These are phyloP conservation scores for Alternaria brassicicola DNA, from an alignment of 2,329 filamentous ascomycete genomes.

Conservation along the genomic window DNA sequence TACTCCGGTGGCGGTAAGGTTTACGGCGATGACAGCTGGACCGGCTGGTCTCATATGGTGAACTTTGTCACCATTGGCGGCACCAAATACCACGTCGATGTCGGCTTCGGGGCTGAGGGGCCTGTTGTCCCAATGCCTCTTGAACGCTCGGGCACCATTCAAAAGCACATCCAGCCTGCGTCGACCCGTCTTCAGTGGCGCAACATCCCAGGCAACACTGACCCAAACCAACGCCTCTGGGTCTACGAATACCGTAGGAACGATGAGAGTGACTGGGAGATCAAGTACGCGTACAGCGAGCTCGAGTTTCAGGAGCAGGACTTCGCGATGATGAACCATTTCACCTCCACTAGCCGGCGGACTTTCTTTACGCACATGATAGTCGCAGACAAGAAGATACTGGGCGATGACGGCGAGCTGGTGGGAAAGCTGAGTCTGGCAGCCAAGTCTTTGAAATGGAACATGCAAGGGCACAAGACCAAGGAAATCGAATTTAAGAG, in stretches of 20 bases:
- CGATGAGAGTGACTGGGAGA: constrained; percentile 59
- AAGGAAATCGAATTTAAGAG: constrained; percentile 49
- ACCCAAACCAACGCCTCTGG: constrained; percentile 51
- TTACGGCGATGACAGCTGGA: constrained; percentile 31
- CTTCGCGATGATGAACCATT: constrained; percentile 44
- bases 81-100: constrained; percentile 49
- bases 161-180: constrained; percentile 41
- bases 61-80: constrained; percentile 51
- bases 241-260: constrained; percentile 49
- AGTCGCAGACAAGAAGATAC: constrained; percentile 59
- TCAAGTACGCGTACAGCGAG: constrained; percentile 67
- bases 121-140: constrained; percentile 50
- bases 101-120: constrained; percentile 52
- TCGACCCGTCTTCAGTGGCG: constrained; percentile 42
- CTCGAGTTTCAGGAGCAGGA: constrained; percentile 45
- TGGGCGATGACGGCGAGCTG: constrained; percentile 44
- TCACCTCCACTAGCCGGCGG: constrained; percentile 41
- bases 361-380: constrained; percentile 43
- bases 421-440: constrained; percentile 51
- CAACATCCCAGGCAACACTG: constrained; percentile 41
- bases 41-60: constrained; percentile 53
- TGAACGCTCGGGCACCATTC: constrained; percentile 30
- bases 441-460: constrained; percentile 54
- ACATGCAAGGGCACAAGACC: constrained; percentile 52
- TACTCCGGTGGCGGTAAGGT: constrained; percentile 52